phyloP scores from a whole-genome alignment of 345 rosid genomes.

The Linum usitatissimum region DNA sequence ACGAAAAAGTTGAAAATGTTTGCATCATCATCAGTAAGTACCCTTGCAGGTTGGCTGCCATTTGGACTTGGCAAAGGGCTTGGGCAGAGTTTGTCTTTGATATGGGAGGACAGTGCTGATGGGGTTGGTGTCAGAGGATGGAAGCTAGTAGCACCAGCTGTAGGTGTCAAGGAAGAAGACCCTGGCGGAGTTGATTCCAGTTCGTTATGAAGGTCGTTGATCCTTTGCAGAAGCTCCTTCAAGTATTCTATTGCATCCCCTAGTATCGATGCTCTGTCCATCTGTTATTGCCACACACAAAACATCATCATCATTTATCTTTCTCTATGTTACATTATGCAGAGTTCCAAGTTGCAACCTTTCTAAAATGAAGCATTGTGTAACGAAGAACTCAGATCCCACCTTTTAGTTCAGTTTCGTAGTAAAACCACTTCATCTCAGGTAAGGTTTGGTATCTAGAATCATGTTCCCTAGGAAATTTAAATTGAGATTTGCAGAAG shows the following conservation, averaged over 20 bases:
- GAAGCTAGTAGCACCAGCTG: constrained; percentile 46
- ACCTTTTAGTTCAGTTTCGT: not conserved
- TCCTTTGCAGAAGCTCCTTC: constrained; percentile 89
- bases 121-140: constrained; percentile 81
- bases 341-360: too few relatives aligned
- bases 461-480: too few relatives aligned
- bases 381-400: not conserved
- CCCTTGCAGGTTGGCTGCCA: constrained; percentile 67
- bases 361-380: not conserved
- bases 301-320: not conserved
- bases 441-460: too few relatives aligned
- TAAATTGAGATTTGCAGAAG: too few relatives aligned
- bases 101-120: constrained; percentile 55
- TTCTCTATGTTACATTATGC: too few relatives aligned
- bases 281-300: constrained; percentile 33
- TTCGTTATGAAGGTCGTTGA: constrained; percentile 82
- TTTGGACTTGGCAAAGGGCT: constrained; percentile 62
- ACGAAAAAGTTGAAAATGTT: not conserved
- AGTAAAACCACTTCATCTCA: not conserved
- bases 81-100: constrained; percentile 74
- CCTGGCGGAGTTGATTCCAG: constrained; percentile 71
- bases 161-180: constrained; percentile 65
- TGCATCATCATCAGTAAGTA: constrained; percentile 13
- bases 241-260: constrained; percentile 95
- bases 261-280: constrained; percentile 96